These are phyloP conservation scores for Ampelocalamus luodianensis DNA, from an alignment of 176 grass and related monocot species.

Conservation along the genomic window DNA sequence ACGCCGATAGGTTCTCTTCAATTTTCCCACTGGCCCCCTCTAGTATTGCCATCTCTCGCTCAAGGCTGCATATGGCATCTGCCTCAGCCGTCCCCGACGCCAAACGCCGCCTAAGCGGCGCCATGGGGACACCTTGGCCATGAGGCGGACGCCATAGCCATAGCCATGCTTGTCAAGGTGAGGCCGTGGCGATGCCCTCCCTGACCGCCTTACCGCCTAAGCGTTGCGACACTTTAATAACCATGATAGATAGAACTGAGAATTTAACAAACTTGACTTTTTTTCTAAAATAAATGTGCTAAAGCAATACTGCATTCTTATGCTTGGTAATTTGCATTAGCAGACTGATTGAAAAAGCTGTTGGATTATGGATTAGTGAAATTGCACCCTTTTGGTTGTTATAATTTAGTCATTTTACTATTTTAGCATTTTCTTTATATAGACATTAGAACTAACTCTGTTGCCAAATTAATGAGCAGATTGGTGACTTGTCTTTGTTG, in stretches of 20 bases:
- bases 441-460: neutral
- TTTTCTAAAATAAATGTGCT: neutral
- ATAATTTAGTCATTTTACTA: constrained; percentile 7
- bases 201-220: too few species aligned
- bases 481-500: constrained; percentile 76
- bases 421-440: neutral
- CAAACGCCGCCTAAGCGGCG: too few species aligned
- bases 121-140: too few species aligned
- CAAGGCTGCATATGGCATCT: too few species aligned
- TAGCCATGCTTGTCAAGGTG: too few species aligned
- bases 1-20: too few species aligned
- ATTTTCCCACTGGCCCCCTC: too few species aligned
- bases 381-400: neutral
- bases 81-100: too few species aligned
- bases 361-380: neutral
- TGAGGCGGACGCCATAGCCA: too few species aligned
- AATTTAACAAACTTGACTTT: constrained; percentile 7
- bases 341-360: neutral
- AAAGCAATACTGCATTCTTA: constrained; percentile 25
- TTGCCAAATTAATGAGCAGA: constrained; percentile 47
- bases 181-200: too few species aligned
- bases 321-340: neutral
- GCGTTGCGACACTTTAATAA: too few species aligned
- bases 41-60: too few species aligned
- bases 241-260: neutral